A percentile compares a stretch with the other conserved stretches of the same genome.
These are phyloP conservation scores for Geotrichum restrictum DNA, from an alignment of 1,139 yeast genomes.

Conservation along the genomic window DNA sequence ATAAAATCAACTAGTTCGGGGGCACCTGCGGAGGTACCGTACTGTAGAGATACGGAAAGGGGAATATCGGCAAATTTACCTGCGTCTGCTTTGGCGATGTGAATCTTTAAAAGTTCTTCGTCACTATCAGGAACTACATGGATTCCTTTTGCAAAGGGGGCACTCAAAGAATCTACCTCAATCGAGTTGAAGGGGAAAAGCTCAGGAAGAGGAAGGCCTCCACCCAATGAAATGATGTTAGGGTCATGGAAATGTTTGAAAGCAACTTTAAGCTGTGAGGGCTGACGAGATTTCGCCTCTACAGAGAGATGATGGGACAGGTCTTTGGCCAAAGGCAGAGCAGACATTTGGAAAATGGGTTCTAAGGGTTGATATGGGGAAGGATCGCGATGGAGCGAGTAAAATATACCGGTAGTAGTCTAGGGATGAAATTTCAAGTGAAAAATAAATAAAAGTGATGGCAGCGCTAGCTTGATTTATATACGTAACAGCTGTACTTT, in stretches of 20 bases:
- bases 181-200: slow-evolving; percentile 87
- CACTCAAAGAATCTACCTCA: slow-evolving; percentile 64
- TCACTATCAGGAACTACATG: slow-evolving; percentile 58
- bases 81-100: slow-evolving; percentile 9
- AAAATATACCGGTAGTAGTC: no score
- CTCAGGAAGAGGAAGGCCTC: slow-evolving; percentile 87
- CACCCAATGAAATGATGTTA: slow-evolving; percentile 82
- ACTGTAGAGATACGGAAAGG: slow-evolving; percentile 81
- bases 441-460: no score
- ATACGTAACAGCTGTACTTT: no score
- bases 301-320: slow-evolving; percentile 68
- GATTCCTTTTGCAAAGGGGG: slow-evolving; percentile 73
- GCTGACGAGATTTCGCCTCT: slow-evolving; percentile 72
- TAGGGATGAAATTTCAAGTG: no score
- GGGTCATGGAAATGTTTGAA: slow-evolving; percentile 73
- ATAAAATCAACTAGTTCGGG: slow-evolving; percentile 63
- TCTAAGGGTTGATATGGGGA: not conserved
- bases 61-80: slow-evolving; percentile 53
- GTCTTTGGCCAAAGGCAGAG: slow-evolving; percentile 50
- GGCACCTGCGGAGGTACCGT: slow-evolving; percentile 81
- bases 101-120: slow-evolving; percentile 38
- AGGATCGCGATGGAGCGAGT: no score
- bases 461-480: no score
- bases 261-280: slow-evolving; percentile 80
- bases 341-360: no score